Conservation (phyloP, 352 stramenopile genomes). For the Globisporangium nodosum region DNA sequence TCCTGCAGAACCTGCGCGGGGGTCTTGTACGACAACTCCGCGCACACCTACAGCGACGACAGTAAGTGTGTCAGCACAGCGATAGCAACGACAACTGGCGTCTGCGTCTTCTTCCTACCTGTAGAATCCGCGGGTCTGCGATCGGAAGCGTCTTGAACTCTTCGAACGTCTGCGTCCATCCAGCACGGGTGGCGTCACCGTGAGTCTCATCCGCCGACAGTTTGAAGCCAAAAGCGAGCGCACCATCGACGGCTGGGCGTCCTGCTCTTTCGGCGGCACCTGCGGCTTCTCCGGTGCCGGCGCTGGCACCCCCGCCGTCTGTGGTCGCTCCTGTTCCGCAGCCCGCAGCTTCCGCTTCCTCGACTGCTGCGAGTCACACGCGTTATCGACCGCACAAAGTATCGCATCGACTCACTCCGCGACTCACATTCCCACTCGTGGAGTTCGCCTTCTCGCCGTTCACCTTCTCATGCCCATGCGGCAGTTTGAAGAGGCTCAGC, state of each 20-base stretch:
- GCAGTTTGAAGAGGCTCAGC: slow-evolving; percentile 48
- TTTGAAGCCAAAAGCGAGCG: not conserved
- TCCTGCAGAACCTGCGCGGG: slow-evolving; percentile 82
- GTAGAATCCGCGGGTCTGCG: slow-evolving; percentile 52
- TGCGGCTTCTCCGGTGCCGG: slow-evolving; percentile 7
- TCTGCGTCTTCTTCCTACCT: slow-evolving; percentile 19
- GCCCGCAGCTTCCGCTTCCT: slow-evolving; percentile 46
- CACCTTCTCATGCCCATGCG: slow-evolving; percentile 8
- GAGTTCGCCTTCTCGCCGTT: not conserved
- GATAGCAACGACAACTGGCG: too few relatives aligned
- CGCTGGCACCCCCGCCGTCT: not conserved
- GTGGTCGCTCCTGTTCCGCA: slow-evolving; percentile 11
- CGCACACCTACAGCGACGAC: slow-evolving; percentile 37
- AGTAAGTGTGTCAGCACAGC: not conserved
- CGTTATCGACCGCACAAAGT: not conserved
- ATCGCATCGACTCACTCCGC: not conserved
- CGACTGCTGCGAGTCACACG: slow-evolving; percentile 5
- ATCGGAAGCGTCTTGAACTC: slow-evolving; percentile 70
- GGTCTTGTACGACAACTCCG: slow-evolving; percentile 77
- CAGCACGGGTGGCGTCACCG: not conserved
- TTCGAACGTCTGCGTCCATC: slow-evolving; percentile 31
- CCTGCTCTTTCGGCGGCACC: slow-evolving; percentile 4
- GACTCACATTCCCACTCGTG: too few relatives aligned
- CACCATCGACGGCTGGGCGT: slow-evolving; percentile 34
- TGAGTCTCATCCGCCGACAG: too few relatives aligned